Evolutionary conservation across 2,329 filamentous ascomycete genomes (phyloP).

Genomic region (Trichoderma sp.): DNA sequence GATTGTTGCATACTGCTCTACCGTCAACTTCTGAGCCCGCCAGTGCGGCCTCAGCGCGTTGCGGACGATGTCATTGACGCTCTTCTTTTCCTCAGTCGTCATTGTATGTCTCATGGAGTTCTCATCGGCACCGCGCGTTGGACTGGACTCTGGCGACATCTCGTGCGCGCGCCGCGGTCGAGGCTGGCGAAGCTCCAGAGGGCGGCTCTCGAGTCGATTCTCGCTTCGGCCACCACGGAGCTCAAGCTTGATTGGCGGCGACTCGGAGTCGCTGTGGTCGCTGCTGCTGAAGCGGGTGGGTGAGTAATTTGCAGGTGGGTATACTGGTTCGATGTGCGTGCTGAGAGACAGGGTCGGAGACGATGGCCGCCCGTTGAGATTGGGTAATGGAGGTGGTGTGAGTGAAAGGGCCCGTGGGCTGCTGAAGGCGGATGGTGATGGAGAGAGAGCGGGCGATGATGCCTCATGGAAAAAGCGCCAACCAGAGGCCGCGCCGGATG

Average conservation of each 20-base stretch:
- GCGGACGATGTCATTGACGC: conserved; percentile 85
- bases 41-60: conserved; percentile 79
- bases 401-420: conserved; percentile 65
- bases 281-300: conserved; percentile 48
- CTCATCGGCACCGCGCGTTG: conserved; percentile 49
- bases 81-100: conserved; percentile 80
- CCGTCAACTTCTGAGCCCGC: conserved; percentile 72
- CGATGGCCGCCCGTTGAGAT: conserved; percentile 51
- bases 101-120: conserved; percentile 59
- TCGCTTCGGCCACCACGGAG: conserved; percentile 24
- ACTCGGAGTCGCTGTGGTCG: conserved; percentile 47
- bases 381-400: conserved; percentile 65
- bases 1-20: conserved; percentile 88
- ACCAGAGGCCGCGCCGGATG: conserved; percentile 25
- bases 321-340: conserved; percentile 69
- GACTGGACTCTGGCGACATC: conserved; percentile 25
- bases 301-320: conserved; percentile 72
- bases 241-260: conserved; percentile 28
- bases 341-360: conserved; percentile 66
- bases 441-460: conserved; percentile 64
- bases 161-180: conserved; percentile 47
- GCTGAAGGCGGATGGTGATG: conserved; percentile 60
- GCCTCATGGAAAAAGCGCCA: conserved; percentile 35
- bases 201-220: conserved; percentile 29
- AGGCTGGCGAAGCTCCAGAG: conserved; percentile 51